Base-by-base conservation (phyloP, 331 rosid genomes). In the Quercus phellos region DNA sequence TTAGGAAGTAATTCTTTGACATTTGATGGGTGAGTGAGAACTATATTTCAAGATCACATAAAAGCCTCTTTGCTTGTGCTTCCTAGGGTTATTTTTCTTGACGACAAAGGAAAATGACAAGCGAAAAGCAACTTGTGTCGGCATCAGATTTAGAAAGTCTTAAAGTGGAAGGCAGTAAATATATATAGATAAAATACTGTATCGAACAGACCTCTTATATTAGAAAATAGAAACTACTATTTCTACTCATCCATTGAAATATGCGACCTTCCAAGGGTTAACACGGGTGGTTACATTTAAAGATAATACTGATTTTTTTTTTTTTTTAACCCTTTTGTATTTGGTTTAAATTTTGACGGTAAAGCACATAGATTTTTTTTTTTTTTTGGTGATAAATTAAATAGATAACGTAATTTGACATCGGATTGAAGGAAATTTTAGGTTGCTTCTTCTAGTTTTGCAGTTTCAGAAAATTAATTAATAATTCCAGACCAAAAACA, bases 11-110 rank as follows among this genome's bases (percentile, higher is more conserved):
- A 82, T 80, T 86, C 72, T 69, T 42, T 80, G 83, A 76, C 84
- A 75, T 81, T n/a, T 89, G 92, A 86, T 76, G 79, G 83, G 69
- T 82, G 78, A 77, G 90, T 84, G 58, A 74, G 73, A 91, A 81
- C 91, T 55, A 63, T 63, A 43, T 81, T 79, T 78, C 67, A 27
- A 72, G 73, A 63, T 80, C 35, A 71, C 21, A 79, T 71, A 74
- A 79, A 74, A 67, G 70, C 50, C 66, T 80, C 67, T 56, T 59
- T 70, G 76, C 55, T 74, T 73, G 77, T 53, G 64, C n/a, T 64
- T 78, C 58, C 73, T 84, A 77, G 77, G 81, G 74, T 81, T 79
- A 78, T 84, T 82, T 81, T 77, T 74, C 85, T 53, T 84, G 80
- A 81, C 73, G 73, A 75, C 34, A 80, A 83, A 59, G 61, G 85